Conservation (phyloP, 1,284 basidiomycete species). For the Jaminaea rosea region DNA sequence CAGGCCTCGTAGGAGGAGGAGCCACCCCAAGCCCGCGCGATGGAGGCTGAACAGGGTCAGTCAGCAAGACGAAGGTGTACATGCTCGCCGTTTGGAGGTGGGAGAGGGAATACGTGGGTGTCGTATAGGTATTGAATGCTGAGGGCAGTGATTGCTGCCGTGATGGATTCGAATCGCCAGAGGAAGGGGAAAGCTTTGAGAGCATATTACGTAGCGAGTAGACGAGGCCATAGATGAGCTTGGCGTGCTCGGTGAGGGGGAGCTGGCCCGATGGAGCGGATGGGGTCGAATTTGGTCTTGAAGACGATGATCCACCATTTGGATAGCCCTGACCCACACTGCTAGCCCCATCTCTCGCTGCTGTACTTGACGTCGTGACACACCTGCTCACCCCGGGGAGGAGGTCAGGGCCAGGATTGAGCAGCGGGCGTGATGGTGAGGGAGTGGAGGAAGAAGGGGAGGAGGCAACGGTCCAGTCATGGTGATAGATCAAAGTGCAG, state of each 20-base stretch:
- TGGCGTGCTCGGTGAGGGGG: slow-evolving; percentile 92
- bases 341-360: neutral
- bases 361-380: neutral
- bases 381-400: neutral
- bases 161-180: neutral
- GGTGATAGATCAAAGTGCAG: slow-evolving; percentile 41
- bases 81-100: slow-evolving; percentile 83
- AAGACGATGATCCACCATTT: too few relatives aligned
- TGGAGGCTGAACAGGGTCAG: slow-evolving; percentile 62
- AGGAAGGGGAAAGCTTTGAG: slow-evolving; percentile 60
- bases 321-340: too few relatives aligned
- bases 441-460: neutral
- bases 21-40: slow-evolving; percentile 4
- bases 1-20: neutral
- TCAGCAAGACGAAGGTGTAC: slow-evolving; percentile 91
- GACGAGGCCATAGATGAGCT: slow-evolving; percentile 92
- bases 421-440: neutral
- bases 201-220: slow-evolving; percentile 87
- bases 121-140: slow-evolving; percentile 79
- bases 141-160: too few relatives aligned
- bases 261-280: slow-evolving; percentile 9
- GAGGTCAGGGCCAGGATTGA: neutral
- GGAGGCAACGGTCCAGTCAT: slow-evolving; percentile 35
- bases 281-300: neutral
- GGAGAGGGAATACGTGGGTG: slow-evolving; percentile 85